phyloP scores from a whole-genome alignment of 768 basidiomycete species.

The Phlebiopsis gigantea region DNA sequence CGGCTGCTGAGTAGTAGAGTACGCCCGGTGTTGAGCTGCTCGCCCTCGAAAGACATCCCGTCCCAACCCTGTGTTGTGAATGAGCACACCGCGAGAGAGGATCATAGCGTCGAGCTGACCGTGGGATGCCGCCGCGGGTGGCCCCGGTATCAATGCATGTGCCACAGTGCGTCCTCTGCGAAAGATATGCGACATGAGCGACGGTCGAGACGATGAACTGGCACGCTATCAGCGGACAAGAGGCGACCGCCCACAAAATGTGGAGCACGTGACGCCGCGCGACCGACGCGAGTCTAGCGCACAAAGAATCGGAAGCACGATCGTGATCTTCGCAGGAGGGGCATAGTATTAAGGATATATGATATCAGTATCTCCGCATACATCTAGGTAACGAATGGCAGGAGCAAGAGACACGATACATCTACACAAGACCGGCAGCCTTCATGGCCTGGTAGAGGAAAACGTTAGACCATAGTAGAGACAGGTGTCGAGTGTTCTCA shows the following conservation, averaged over 20 bases:
- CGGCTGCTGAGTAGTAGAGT: neutral
- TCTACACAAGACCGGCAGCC: constrained; percentile 64
- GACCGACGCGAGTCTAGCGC: neutral
- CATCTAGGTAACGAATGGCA: neutral
- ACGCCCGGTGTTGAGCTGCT: constrained; percentile 2
- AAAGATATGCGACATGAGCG: constrained; percentile 4
- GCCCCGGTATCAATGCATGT: constrained; percentile 1
- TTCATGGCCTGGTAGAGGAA: constrained; percentile 60
- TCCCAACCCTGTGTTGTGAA: neutral
- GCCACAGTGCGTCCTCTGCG: neutral
- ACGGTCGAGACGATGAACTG: constrained; percentile 5
- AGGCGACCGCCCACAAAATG: constrained; percentile 5
- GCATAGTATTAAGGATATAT: neutral
- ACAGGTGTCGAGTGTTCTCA: constrained; percentile 24
- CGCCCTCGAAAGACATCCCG: constrained; percentile 4
- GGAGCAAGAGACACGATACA: constrained; percentile 15
- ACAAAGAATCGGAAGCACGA: neutral
- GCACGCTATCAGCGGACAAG: constrained; percentile 4
- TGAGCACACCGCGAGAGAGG: neutral
- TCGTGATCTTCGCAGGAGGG: neutral
- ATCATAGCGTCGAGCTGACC: neutral
- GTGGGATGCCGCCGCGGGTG: neutral
- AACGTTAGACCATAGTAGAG: constrained; percentile 8
- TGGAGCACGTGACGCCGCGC: constrained; percentile 1
- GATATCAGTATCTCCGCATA: constrained; percentile 3